Evolutionary conservation across 1,284 basidiomycete genomes (phyloP).

Genomic region (Fomitopsis schrenkii): DNA sequence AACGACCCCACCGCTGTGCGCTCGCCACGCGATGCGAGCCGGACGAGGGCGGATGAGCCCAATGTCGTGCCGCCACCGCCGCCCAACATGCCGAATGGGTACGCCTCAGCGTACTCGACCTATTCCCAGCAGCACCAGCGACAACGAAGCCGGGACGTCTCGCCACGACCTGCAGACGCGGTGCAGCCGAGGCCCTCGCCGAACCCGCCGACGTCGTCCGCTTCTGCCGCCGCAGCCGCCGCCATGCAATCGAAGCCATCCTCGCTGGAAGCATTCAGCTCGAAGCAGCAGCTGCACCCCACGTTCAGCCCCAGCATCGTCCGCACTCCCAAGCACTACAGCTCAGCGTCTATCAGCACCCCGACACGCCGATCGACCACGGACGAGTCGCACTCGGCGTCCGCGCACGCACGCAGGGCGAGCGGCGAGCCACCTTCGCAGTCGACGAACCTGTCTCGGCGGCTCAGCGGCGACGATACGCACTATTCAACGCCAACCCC

Average conservation of each 20-base stretch:
- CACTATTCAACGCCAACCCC: constrained; percentile 1
- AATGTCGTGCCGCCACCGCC: neutral
- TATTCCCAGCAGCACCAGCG: constrained; percentile 16
- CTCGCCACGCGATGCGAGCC: neutral
- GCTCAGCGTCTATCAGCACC: constrained; percentile 12
- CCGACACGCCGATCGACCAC: constrained; percentile 10
- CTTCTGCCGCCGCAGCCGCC: constrained; percentile 8
- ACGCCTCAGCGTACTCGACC: constrained; percentile 15
- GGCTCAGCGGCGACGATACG: constrained; percentile 2
- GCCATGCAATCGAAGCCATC: constrained; percentile 11
- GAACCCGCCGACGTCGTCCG: constrained; percentile 9
- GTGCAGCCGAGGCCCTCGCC: constrained; percentile 5
- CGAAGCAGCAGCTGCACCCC: constrained; percentile 47
- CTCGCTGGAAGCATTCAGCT: constrained; percentile 35
- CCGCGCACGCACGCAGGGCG: constrained; percentile 5
- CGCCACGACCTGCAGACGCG: constrained; percentile 8
- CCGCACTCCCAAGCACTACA: constrained; percentile 58
- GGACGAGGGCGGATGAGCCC: neutral
- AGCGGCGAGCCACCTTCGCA: constrained; percentile 5
- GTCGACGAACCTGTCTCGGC: neutral
- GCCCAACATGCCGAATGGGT: neutral
- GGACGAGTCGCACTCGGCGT: constrained; percentile 7
- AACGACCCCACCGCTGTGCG: neutral
- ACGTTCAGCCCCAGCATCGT: constrained; percentile 65
- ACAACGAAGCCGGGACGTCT: constrained; percentile 10